Conservation (phyloP, 257 asterid species). For the Jaltomata sinuosa region DNA sequence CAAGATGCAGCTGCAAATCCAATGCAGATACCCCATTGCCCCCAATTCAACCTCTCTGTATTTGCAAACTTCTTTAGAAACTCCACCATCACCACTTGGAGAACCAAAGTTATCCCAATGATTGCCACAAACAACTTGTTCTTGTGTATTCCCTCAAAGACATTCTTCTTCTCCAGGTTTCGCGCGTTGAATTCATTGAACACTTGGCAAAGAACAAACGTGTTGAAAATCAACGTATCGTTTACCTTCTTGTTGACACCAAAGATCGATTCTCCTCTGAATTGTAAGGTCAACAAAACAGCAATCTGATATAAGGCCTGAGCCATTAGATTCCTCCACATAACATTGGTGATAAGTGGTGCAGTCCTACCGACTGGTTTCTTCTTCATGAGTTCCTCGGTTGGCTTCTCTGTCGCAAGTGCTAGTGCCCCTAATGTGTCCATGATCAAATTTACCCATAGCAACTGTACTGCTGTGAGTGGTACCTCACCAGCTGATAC, state of each 20-base stretch:
- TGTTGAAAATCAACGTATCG: conserved; percentile 19
- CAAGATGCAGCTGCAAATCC: conserved; percentile 26
- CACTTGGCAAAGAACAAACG: conserved; percentile 21
- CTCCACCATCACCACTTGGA: conserved; percentile 31
- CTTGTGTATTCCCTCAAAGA: conserved; percentile 22
- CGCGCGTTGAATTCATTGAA: conserved; percentile 23
- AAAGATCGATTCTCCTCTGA: conserved; percentile 27
- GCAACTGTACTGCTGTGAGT: conserved; percentile 51
- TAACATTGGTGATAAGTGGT: conserved; percentile 33
- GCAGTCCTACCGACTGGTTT: conserved; percentile 31
- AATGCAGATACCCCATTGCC: conserved; percentile 27
- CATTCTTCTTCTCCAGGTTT: conserved; percentile 20
- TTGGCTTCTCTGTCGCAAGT: conserved; percentile 41
- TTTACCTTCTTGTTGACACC: conserved; percentile 20
- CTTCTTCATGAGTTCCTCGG: conserved; percentile 33
- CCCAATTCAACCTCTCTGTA: conserved; percentile 31
- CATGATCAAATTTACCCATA: conserved; percentile 43
- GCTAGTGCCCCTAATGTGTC: conserved; percentile 45
- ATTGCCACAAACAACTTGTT: conserved; percentile 27
- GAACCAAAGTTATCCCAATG: conserved; percentile 17
- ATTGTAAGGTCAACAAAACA: conserved; percentile 24
- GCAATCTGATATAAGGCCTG: conserved; percentile 33
- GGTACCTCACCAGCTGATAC: conserved; percentile 57
- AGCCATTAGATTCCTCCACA: conserved; percentile 46
- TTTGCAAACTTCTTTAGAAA: conserved; percentile 23